Evolutionary conservation across 495 filamentous ascomycete genomes (phyloP).

Genomic region (Stereocaulon alpinum): DNA sequence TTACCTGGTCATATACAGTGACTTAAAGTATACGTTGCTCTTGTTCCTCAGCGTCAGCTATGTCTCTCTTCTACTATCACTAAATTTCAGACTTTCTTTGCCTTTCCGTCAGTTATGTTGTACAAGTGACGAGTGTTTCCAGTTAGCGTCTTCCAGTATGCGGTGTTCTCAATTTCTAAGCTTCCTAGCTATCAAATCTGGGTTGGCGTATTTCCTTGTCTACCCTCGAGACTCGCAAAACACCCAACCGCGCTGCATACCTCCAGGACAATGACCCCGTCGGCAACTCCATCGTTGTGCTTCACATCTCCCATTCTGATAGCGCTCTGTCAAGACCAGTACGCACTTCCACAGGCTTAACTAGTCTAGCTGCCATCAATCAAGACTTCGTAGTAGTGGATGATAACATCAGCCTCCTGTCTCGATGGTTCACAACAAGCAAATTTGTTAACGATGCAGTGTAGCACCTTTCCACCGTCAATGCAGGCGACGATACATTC

Average conservation of each 20-base stretch:
- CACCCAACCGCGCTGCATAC: constrained; percentile 21
- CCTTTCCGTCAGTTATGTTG: not conserved
- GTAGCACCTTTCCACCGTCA: constrained; percentile 26
- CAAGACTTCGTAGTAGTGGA: constrained; percentile 1
- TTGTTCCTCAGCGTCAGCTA: not conserved
- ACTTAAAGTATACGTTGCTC: not conserved
- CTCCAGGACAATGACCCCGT: constrained; percentile 26
- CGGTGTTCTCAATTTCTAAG: not conserved
- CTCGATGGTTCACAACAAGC: too few species aligned
- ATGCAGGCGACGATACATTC: constrained; percentile 27
- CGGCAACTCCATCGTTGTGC: constrained; percentile 24
- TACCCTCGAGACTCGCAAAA: not conserved
- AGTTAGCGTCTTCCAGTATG: not conserved
- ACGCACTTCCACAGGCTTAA: constrained; percentile 22
- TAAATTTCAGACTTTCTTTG: too few species aligned
- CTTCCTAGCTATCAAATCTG: constrained; percentile 1
- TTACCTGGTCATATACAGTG: not conserved
- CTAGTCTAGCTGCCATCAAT: constrained; percentile 8
- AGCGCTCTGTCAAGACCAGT: constrained; percentile 24
- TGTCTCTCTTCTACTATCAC: not conserved
- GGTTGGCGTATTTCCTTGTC: not conserved
- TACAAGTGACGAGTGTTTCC: not conserved
- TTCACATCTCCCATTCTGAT: constrained; percentile 17
- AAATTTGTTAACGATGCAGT: not conserved
- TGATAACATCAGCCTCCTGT: not conserved